Percentiles rank a stretch among this genome's conserved stretches.
Evolutionary conservation across 2,329 filamentous ascomycete genomes (phyloP).

Genomic region (Cercospora zeae-maydis): DNA sequence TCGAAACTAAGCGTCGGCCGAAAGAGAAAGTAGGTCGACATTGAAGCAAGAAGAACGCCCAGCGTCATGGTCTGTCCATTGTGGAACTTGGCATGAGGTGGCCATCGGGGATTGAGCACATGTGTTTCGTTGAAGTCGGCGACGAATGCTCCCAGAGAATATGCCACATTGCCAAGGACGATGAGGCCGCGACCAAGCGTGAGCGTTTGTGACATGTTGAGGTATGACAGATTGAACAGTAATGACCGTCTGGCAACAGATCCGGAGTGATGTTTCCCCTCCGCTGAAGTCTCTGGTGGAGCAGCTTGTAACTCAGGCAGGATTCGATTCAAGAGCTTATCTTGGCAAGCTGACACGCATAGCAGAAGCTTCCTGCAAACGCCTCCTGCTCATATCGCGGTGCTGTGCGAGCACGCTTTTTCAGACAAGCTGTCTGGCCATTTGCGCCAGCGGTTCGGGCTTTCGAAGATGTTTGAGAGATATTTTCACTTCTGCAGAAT

Average conservation of each 20-base stretch:
- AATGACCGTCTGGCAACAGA: not conserved
- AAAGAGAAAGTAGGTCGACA: slow-evolving; percentile 40
- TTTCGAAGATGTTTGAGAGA: not conserved
- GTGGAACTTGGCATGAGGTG: slow-evolving; percentile 52
- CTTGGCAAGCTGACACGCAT: not conserved
- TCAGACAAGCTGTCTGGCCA: not conserved
- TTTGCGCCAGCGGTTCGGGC: not conserved
- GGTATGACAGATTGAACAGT: not conserved
- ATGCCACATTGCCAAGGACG: slow-evolving; percentile 33
- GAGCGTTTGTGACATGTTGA: slow-evolving; percentile 13
- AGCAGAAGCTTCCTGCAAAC: not conserved
- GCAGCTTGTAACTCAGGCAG: not conserved
- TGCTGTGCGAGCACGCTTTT: not conserved
- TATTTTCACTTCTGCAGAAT: not conserved
- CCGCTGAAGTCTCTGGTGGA: not conserved
- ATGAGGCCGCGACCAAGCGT: slow-evolving; percentile 34
- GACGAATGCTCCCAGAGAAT: slow-evolving; percentile 33
- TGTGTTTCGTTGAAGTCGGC: slow-evolving; percentile 43
- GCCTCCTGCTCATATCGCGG: not conserved
- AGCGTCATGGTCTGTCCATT: slow-evolving; percentile 53
- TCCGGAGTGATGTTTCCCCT: not conserved
- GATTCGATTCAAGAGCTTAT: not conserved
- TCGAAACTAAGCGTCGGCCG: slow-evolving; percentile 17
- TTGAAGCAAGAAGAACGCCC: slow-evolving; percentile 41
- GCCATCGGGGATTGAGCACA: slow-evolving; percentile 49